Evolutionary conservation across 2,329 filamentous ascomycete genomes (phyloP).

Genomic region (Cercospora sp.): DNA sequence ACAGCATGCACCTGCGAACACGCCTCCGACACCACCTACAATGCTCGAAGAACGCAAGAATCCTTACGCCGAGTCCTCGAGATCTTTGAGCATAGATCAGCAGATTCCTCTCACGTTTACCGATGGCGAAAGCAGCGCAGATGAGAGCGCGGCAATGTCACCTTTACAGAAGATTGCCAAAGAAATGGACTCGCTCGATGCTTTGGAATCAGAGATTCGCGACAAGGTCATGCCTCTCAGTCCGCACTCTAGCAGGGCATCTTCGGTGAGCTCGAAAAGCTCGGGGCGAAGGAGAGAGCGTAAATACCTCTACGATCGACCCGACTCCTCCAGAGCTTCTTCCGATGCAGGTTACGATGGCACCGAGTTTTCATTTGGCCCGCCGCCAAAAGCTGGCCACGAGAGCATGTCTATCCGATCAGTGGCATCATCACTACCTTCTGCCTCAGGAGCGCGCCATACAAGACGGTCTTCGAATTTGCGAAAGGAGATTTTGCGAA

Average conservation of each 20-base stretch:
- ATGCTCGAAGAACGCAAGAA: constrained; percentile 71
- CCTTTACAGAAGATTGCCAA: constrained; percentile 73
- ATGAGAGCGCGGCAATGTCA: constrained; percentile 61
- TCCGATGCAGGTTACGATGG: constrained; percentile 36
- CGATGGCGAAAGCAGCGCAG: constrained; percentile 71
- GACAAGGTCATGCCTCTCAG: constrained; percentile 67
- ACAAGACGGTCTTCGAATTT: constrained; percentile 64
- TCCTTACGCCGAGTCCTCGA: constrained; percentile 35
- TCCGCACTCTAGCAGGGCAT: constrained; percentile 63
- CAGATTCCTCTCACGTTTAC: constrained; percentile 38
- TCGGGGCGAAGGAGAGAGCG: constrained; percentile 46
- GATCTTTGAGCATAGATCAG: constrained; percentile 24
- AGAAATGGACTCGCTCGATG: constrained; percentile 65
- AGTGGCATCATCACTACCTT: constrained; percentile 47
- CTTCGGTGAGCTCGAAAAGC: constrained; percentile 61
- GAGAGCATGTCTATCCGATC: constrained; percentile 49
- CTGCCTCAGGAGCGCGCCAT: constrained; percentile 19
- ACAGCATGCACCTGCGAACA: constrained; percentile 76
- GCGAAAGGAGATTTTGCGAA: constrained; percentile 76
- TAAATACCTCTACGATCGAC: constrained; percentile 50
- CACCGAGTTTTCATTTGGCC: constrained; percentile 43
- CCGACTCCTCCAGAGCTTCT: constrained; percentile 41
- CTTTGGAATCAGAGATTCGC: constrained; percentile 50
- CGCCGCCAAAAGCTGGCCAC: constrained; percentile 32
- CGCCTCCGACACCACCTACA: constrained; percentile 79